phyloP scores from a whole-genome alignment of 352 stramenopile genomes.

The Globisporangium nodosum region DNA sequence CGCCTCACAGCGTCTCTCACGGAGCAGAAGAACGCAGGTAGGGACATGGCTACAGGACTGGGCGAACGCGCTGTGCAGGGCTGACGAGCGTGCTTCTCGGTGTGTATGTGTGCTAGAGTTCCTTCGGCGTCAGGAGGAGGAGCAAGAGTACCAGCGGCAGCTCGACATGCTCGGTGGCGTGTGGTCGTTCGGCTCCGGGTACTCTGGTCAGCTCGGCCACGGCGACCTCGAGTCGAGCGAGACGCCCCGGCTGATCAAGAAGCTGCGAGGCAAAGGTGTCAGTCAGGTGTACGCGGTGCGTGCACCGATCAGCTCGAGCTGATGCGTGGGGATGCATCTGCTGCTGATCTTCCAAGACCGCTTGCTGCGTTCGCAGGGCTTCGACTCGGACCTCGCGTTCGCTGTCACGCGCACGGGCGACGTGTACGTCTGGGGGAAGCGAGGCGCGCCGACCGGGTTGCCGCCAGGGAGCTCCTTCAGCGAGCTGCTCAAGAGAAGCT shows the following conservation, averaged over 20 bases:
- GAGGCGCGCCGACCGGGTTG: constrained; percentile 50
- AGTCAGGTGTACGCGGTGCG: constrained; percentile 69
- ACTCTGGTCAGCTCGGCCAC: constrained; percentile 65
- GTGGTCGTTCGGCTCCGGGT: constrained; percentile 78
- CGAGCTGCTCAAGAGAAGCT: constrained; percentile 30
- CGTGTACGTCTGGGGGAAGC: constrained; percentile 79
- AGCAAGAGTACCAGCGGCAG: constrained; percentile 64
- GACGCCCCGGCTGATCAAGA: constrained; percentile 62
- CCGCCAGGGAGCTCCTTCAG: constrained; percentile 23
- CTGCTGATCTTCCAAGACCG: no score
- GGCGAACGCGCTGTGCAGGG: no score
- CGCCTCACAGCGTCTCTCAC: constrained; percentile 50
- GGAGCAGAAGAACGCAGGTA: constrained; percentile 54
- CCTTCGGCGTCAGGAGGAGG: constrained; percentile 40
- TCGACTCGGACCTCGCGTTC: constrained; percentile 79
- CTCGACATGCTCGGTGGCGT: constrained; percentile 77
- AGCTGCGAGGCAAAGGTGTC: constrained; percentile 53
- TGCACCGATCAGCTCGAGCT: constrained; percentile 12
- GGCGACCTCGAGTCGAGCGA: constrained; percentile 54
- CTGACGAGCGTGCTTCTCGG: no score
- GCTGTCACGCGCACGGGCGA: constrained; percentile 62
- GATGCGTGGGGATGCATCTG: not conserved
- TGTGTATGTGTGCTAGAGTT: constrained; percentile 34
- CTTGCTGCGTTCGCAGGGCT: constrained; percentile 32
- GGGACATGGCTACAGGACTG: no score